Evolutionary conservation across 2,329 filamentous ascomycete genomes (phyloP).

Genomic region (Kalmusia sp.): DNA sequence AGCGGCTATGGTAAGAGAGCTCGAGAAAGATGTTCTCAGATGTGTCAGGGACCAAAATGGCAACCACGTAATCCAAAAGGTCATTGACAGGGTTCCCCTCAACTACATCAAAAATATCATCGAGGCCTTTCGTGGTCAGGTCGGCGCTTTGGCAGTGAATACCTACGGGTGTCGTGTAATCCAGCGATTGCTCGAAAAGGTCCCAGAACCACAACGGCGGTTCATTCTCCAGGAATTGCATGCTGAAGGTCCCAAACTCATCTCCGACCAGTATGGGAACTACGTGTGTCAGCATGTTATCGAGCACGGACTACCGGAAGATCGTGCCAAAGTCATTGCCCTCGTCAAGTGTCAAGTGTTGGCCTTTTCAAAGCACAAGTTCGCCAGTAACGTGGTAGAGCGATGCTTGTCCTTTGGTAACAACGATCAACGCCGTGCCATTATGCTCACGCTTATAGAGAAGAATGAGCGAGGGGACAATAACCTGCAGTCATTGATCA

Average conservation of each 20-base stretch:
- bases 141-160: constrained; percentile 77
- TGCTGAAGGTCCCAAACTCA: constrained; percentile 71
- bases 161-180: constrained; percentile 91
- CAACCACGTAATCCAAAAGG: constrained; percentile 96
- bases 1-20: constrained; percentile 80
- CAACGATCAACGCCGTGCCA: constrained; percentile 71
- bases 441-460: constrained; percentile 60
- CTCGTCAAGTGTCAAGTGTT: constrained; percentile 77
- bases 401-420: constrained; percentile 81
- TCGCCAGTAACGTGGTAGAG: constrained; percentile 96
- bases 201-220: constrained; percentile 72
- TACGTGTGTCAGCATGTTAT: constrained; percentile 97
- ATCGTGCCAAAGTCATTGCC: constrained; percentile 74
- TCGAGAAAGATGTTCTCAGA: constrained; percentile 76
- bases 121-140: constrained; percentile 76
- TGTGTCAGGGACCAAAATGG: constrained; percentile 89
- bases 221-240: constrained; percentile 82
- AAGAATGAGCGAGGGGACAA: constrained; percentile 70
- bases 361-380: constrained; percentile 88
- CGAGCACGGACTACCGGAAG: constrained; percentile 74
- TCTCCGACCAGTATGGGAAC: constrained; percentile 90
- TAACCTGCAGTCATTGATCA: constrained; percentile 79
- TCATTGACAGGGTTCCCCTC: constrained; percentile 80
- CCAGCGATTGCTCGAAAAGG: constrained; percentile 87
- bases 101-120: constrained; percentile 86